Base-by-base conservation (phyloP, 371 early-diverging fungal genomes). In the Dinochytrium kinnereticum region DNA sequence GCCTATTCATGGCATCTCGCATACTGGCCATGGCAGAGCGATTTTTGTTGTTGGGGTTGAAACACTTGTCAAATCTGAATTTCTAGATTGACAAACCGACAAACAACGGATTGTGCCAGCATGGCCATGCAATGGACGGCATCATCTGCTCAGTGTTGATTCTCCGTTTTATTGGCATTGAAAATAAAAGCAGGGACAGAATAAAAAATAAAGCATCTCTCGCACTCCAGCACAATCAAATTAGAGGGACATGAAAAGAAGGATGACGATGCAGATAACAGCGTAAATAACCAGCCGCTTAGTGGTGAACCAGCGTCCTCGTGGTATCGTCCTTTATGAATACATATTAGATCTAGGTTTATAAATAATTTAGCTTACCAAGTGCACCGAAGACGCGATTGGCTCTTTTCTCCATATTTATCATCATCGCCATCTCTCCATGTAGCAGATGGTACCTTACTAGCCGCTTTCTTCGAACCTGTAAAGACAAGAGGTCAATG, bases 1-100 rank as follows among this genome's bases (percentile, higher is more conserved):
- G 84, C 24, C 87, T 80, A 61, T 72, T 64, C 77, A 85, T 81
- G 59, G 89, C 89, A 76, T 87, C 87, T 31, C 86, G 79, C 84
- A 87, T 83, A 51, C 68, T 67, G 15, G 61, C 61, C 61, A 61
- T 61, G 7, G n/a, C n/a, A n/a, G n/a, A n/a, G n/a, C n/a, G n/a
- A n/a, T n/a, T n/a, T 28, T 61, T 13, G 26, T 53, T 7, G 55
- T 53, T 24, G 13, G 26, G 13, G 10, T 44, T 44, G 49, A 13
- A 44, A 44, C 5, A 53, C 10, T n/a, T 53, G 55, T 53, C 55
- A 53, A 53, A 53, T 19, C 44, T 19, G n/a, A 44, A 44, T 44
- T 13, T 44, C 44, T n/a, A n/a, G n/a, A n/a, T n/a, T n/a, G n/a
- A n/a, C n/a, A n/a, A n/a, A n/a, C n/a, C n/a, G n/a, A n/a, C n/a